Evolutionary conservation across 768 basidiomycete species (phyloP), one percentile per base, ranked within the genome.

Genomic region (Kwoniella botswanensis): DNA sequence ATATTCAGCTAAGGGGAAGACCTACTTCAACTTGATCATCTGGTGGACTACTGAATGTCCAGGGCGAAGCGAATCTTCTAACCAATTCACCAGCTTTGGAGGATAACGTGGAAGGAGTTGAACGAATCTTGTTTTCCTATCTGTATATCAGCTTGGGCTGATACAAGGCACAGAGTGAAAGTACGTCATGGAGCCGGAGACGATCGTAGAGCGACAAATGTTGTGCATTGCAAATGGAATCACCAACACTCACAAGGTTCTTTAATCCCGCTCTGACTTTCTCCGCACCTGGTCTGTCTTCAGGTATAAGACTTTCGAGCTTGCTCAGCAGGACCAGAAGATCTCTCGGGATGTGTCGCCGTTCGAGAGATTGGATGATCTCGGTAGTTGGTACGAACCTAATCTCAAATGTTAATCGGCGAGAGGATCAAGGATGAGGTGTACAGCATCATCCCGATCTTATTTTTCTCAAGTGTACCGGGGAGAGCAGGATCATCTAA

Each of bases 261-360:
- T 87, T 86, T 65, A 94, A 86, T 1, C 90, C 93, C 29, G 80
- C 82, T n/a, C 86, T 81, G 15, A 95, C 90, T 61, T 90, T 87
- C 72, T 93, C 92, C 58, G 89, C 89, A 0, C 89, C 88, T 9
- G 92, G 92, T 63, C 94, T 86, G n/a, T 82, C 82, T 3, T 84
- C 80, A 0, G 93, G 90, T 2, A 82, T 82, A 43, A 90, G 86
- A 71, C 89, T 87, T 69, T 94, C 82, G 54, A 96, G 85, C 67
- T 87, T 87, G 71, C 93, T 91, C 29, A 96, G 85, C 15, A 95
- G 83, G 1, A 92, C 85, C 4, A 94, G 85, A 71, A 90, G 90
- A 5, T 90, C 86, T 4, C 88, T 85, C 2, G 93, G 91, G 0
- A 96, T 84, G 53, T 90, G 87, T n/a, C 94, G 87, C 3, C 88